Evolutionary conservation across 148 eudicot species (phyloP), one percentile per base, ranked within the genome.

Genomic region (Nepenthes mirabilis): DNA sequence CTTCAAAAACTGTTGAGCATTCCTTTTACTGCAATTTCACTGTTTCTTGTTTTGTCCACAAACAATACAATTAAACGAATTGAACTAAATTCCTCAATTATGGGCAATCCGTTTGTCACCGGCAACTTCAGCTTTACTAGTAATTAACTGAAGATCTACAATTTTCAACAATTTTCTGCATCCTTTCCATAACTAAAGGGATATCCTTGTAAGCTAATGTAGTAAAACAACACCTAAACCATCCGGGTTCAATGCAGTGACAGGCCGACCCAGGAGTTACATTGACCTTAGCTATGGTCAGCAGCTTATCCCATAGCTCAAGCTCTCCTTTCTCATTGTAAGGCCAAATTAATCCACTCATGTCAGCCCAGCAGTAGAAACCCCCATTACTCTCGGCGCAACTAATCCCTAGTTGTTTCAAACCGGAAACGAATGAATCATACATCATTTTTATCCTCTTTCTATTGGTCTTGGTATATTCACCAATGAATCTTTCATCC

Each of bases 221-320:
- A 58, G 86, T 63, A 57, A 91, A 91, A 72, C 96, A 91, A 55
- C 88, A 81, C 68, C 95, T 76, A 64, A 88, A 91, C 97, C 95
- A 91, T 60, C 97, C 96, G 10, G 97, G 96, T 80, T 91, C 95
- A 61, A 83, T 83, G 71, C 91, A 94, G 56, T 94, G 95, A 45
- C 87, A 91, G 52, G 93, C 75, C 10, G 88, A 85, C 10, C 97
- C 96, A 11, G 96, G 95, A 60, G 82, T 83, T 34, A 80, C 65
- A 64, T 89, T 86, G 54, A 89, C 68, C 74, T 94, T 94, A 6
- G 79, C 99, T 43, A 73, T 68, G 68, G 60, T 84, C 40, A 84
- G 71, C 54, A 86, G 82, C 76, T 84, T 89, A n/a, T 86, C 83
- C 95, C 95, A 94, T 23, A 94, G 68, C 63, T 89, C 95, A 50